Percentiles rank a stretch among this genome's conserved stretches.
phyloP scores from a whole-genome alignment of 169 alveolate species.

The Amoebophrya sp. region DNA sequence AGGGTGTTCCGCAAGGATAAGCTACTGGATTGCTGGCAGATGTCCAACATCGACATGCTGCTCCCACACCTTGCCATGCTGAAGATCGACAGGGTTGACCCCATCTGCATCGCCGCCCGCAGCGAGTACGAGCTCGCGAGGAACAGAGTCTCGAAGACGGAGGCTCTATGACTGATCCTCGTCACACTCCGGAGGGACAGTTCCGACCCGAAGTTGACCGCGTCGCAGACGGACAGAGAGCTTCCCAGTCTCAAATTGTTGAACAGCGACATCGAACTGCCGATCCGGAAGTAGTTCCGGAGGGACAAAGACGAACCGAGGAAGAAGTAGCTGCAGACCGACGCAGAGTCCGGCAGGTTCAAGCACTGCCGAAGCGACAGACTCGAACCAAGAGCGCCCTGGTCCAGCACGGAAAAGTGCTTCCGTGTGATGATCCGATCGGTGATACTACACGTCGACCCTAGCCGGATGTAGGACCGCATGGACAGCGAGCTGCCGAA shows the following conservation, averaged over 20 bases:
- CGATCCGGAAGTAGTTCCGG: not conserved
- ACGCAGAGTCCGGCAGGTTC: not conserved
- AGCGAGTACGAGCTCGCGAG: not conserved
- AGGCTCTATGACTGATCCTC: not conserved
- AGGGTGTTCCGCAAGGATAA: not conserved
- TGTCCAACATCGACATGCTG: not conserved
- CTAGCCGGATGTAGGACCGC: not conserved
- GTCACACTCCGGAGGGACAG: not conserved
- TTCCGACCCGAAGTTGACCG: not conserved
- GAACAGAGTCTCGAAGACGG: not conserved
- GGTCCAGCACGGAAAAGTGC: not conserved
- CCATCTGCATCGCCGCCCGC: not conserved
- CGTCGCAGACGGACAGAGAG: constrained; percentile 25
- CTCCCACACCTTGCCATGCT: not conserved
- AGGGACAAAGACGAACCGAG: constrained; percentile 18
- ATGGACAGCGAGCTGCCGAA: constrained; percentile 12
- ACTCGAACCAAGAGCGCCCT: not conserved
- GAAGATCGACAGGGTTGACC: not conserved
- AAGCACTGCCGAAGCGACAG: not conserved
- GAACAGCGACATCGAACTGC: not conserved
- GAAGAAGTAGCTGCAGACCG: not conserved
- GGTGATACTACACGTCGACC: not conserved
- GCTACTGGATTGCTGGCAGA: not conserved
- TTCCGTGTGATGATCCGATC: not conserved
- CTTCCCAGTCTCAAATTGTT: not conserved